These are phyloP conservation scores for Mortierella alpina DNA, from an alignment of 192 early-diverging fungal species.

Conservation along the genomic window DNA sequence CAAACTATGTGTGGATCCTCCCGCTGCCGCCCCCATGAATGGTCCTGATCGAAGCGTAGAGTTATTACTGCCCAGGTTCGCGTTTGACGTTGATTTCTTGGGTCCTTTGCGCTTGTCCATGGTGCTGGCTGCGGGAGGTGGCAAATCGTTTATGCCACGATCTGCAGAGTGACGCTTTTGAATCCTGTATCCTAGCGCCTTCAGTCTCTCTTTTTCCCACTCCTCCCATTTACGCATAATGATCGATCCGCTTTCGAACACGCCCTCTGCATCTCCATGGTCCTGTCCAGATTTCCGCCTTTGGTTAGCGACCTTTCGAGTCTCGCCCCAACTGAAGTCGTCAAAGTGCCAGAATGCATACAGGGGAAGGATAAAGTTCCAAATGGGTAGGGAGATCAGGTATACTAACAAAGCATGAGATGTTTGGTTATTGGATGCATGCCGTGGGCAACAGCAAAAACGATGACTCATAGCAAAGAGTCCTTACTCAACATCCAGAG, in stretches of 20 bases:
- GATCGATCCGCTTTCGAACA: constrained; percentile 73
- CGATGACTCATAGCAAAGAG: background rate
- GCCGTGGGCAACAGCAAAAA: background rate
- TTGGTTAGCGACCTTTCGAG: constrained; percentile 79
- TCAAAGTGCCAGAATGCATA: constrained; percentile 97
- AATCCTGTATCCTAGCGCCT: constrained; percentile 46
- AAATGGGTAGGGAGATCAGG: constrained; percentile 86
- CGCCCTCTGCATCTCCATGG: constrained; percentile 72
- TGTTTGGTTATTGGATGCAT: background rate
- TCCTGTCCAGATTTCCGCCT: constrained; percentile 77
- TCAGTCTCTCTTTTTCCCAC: constrained; percentile 66
- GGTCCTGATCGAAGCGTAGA: no score
- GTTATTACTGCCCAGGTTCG: background rate
- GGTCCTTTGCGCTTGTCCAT: constrained; percentile 14
- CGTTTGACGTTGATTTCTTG: background rate
- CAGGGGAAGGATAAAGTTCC: constrained; percentile 92
- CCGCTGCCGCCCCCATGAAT: background rate
- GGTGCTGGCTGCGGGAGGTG: constrained; percentile 45
- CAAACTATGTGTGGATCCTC: constrained; percentile 22
- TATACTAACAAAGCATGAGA: constrained; percentile 64
- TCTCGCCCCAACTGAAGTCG: constrained; percentile 90
- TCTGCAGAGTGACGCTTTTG: constrained; percentile 45
- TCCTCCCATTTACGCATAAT: constrained; percentile 69
- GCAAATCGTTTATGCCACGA: constrained; percentile 44
- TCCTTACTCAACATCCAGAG: constrained; percentile 75